Evolutionary conservation across 2,329 filamentous ascomycete species (phyloP).

Genomic region (Hypoxylon sp.): DNA sequence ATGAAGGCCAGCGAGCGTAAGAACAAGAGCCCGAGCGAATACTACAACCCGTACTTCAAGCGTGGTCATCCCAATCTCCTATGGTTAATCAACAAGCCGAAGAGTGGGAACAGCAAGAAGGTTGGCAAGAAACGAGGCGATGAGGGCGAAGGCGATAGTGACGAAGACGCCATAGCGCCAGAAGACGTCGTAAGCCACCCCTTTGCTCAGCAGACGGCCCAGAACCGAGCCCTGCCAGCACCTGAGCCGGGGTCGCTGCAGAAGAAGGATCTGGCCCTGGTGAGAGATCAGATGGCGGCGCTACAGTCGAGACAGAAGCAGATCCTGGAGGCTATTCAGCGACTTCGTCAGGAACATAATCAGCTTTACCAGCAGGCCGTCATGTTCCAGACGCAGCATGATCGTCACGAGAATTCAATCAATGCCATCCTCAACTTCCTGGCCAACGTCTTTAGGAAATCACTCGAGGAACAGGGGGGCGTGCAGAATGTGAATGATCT

Average conservation of each 20-base stretch:
- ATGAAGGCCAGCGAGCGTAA: conserved; percentile 97
- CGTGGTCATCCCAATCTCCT: conserved; percentile 90
- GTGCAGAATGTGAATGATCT: conserved; percentile 83
- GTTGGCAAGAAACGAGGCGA: conserved; percentile 68
- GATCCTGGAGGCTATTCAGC: conserved; percentile 82
- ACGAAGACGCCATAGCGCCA: conserved; percentile 63
- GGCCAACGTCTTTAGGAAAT: conserved; percentile 94
- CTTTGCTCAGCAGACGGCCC: conserved; percentile 39
- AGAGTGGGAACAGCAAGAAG: conserved; percentile 69
- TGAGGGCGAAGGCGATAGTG: conserved; percentile 73
- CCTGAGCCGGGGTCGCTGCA: conserved; percentile 59
- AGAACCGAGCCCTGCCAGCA: conserved; percentile 51
- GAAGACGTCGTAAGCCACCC: conserved; percentile 56
- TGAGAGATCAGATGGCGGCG: conserved; percentile 81
- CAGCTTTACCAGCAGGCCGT: conserved; percentile 87
- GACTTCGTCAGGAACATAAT: conserved; percentile 84
- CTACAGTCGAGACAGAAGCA: conserved; percentile 86
- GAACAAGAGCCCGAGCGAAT: conserved; percentile 97
- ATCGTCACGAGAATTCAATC: conserved; percentile 97
- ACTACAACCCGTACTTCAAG: conserved; percentile 95
- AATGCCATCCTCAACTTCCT: conserved; percentile 98
- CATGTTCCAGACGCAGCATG: conserved; percentile 89
- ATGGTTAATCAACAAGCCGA: conserved; percentile 97
- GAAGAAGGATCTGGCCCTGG: conserved; percentile 77
- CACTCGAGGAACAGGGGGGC: conserved; percentile 81